Evolutionary conservation across 257 asterid species (phyloP).

Genomic region (Linaria vulgaris): DNA sequence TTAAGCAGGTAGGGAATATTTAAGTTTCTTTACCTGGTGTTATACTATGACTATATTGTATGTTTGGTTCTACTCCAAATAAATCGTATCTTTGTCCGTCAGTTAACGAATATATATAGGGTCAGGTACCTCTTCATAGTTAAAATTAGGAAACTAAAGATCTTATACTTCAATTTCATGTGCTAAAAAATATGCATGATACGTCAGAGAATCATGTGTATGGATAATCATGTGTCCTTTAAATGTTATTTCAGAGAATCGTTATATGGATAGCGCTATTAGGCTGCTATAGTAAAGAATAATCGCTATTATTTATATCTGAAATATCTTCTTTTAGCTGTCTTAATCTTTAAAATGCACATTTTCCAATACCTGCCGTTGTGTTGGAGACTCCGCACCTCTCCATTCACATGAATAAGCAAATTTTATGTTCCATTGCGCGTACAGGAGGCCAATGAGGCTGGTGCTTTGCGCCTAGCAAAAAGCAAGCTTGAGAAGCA

Average conservation of each 20-base stretch:
- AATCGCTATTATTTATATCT: conserved; percentile 9
- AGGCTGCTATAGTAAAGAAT: conserved; percentile 13
- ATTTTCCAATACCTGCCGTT: conserved; percentile 17
- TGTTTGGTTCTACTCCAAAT: not conserved
- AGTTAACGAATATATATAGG: not conserved
- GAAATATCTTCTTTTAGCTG: not conserved
- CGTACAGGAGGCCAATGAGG: conserved; percentile 91
- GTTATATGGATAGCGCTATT: conserved; percentile 4
- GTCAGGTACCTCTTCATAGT: not conserved
- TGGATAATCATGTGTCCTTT: not conserved
- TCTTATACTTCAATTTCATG: not conserved
- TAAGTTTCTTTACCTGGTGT: conserved; percentile 1
- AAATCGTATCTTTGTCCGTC: not conserved
- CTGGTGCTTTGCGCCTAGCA: conserved; percentile 95
- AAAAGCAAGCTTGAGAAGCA: conserved; percentile 94
- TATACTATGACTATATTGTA: not conserved
- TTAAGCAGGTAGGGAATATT: conserved; percentile 68
- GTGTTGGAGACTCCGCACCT: conserved; percentile 16
- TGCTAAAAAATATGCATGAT: not conserved
- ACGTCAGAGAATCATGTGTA: not conserved
- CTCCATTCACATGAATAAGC: conserved; percentile 9
- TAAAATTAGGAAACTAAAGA: not conserved
- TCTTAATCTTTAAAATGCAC: conserved; percentile 2
- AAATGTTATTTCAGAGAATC: not conserved
- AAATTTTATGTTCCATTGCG: conserved; percentile 4